A percentile compares a stretch with the other conserved stretches of the same genome.
Conservation (phyloP, 257 asterid species). For the Lithospermum erythrorhizon region DNA sequence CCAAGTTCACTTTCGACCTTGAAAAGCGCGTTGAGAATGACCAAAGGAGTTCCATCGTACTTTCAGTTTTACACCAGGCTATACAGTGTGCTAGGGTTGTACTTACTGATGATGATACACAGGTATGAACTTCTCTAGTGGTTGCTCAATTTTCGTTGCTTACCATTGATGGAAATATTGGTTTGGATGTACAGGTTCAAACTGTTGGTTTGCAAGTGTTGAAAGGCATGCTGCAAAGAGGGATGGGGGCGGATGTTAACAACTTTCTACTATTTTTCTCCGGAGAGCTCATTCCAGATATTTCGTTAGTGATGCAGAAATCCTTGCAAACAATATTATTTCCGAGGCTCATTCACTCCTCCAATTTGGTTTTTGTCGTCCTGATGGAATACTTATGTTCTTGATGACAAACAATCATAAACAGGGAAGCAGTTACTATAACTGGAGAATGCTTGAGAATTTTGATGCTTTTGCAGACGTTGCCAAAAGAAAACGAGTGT, state of each 20-base stretch:
- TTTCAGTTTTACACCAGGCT: conserved; percentile 42
- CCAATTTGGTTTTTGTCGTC: conserved; percentile 5
- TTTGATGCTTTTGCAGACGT: conserved; percentile 63
- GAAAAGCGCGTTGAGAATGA: conserved; percentile 32
- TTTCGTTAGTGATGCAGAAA: conserved; percentile 38
- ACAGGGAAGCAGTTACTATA: conserved; percentile 58
- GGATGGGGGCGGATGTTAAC: conserved; percentile 30
- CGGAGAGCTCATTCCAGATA: conserved; percentile 69
- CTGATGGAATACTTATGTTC: conserved; percentile 14
- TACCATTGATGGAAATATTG: conserved; percentile 5
- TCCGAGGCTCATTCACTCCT: neutral
- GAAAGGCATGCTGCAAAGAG: conserved; percentile 58
- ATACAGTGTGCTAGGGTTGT: conserved; percentile 39
- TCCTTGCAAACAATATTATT: conserved; percentile 38
- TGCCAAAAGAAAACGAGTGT: conserved; percentile 43
- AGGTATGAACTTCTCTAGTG: conserved; percentile 31
- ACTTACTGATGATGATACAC: conserved; percentile 56
- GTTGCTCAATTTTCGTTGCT: neutral
- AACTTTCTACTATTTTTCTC: conserved; percentile 55
- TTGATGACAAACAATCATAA: conserved; percentile 49
- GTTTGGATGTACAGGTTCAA: conserved; percentile 50
- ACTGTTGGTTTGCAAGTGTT: conserved; percentile 78
- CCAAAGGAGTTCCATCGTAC: conserved; percentile 40
- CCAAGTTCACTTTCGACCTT: conserved; percentile 48
- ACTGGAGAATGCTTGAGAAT: conserved; percentile 84